A percentile compares a stretch with the other conserved stretches of the same genome.
Conservation (phyloP, 2,329 filamentous ascomycete genomes). For the Cordyceps javanica region DNA sequence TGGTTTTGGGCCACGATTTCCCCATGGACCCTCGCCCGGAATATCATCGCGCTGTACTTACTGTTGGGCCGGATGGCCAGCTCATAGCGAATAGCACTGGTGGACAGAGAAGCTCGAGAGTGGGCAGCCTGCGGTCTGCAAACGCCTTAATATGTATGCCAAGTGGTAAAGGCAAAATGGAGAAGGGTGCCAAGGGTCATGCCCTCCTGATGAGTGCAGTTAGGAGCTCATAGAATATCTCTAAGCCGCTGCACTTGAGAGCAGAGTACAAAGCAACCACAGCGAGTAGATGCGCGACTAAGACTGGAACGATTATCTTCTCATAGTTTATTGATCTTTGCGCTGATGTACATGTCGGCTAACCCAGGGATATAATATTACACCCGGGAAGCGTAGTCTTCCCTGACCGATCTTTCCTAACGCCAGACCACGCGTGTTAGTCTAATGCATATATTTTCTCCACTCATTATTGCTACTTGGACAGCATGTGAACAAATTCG, state of each 20-base stretch:
- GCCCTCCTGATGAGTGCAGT: slow-evolving; percentile 69
- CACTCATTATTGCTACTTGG: neutral
- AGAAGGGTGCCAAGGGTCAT: slow-evolving; percentile 64
- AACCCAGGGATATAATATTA: slow-evolving; percentile 27
- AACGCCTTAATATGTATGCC: slow-evolving; percentile 81
- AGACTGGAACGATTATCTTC: slow-evolving; percentile 12
- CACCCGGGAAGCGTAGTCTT: slow-evolving; percentile 27
- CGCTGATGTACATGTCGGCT: slow-evolving; percentile 29
- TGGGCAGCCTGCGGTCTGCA: slow-evolving; percentile 81
- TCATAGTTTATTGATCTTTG: slow-evolving; percentile 21
- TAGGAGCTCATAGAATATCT: slow-evolving; percentile 17
- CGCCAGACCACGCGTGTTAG: slow-evolving; percentile 28
- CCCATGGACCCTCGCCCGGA: slow-evolving; percentile 73
- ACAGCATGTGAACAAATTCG: neutral
- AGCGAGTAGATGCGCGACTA: neutral
- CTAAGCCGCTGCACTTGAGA: neutral
- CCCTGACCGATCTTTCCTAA: slow-evolving; percentile 32
- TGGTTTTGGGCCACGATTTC: slow-evolving; percentile 67
- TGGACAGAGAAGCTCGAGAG: slow-evolving; percentile 79
- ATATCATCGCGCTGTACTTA: slow-evolving; percentile 81
- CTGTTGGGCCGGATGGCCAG: slow-evolving; percentile 57
- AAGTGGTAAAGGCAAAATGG: slow-evolving; percentile 54
- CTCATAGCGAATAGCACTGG: slow-evolving; percentile 78
- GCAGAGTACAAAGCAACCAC: neutral
- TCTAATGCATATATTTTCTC: slow-evolving; percentile 13